Evolutionary conservation across 805 yeast genomes (phyloP).

Genomic region (Candida mattraensis): DNA sequence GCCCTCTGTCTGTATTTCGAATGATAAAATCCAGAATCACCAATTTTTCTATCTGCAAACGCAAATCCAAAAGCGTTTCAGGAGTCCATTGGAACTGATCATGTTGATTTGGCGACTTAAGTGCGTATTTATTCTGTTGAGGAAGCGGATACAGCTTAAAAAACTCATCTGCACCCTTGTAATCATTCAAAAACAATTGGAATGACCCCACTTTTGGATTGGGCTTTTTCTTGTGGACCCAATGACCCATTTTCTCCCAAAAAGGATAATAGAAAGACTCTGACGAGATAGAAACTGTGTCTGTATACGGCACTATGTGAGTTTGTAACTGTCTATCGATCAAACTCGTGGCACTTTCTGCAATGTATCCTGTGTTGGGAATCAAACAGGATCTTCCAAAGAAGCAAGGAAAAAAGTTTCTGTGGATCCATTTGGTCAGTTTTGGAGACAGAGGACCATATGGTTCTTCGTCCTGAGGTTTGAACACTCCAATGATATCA

Average conservation of each 20-base stretch:
- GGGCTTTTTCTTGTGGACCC: constrained; percentile 31
- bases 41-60: constrained; percentile 63
- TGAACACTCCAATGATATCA: constrained; percentile 58
- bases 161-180: constrained; percentile 61
- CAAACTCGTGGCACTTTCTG: constrained; percentile 72
- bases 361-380: constrained; percentile 69
- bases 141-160: constrained; percentile 55
- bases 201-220: constrained; percentile 60
- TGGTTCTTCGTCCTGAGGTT: constrained; percentile 80
- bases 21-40: constrained; percentile 71
- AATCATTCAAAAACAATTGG: constrained; percentile 60
- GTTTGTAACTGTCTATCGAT: constrained; percentile 60
- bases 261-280: constrained; percentile 51
- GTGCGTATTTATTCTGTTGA: constrained; percentile 16
- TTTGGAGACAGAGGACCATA: constrained; percentile 77
- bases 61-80: constrained; percentile 47
- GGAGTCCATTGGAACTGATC: constrained; percentile 53
- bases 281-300: constrained; percentile 49
- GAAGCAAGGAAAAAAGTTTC: constrained; percentile 74
- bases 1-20: constrained; percentile 73
- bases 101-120: constrained; percentile 2
- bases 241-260: constrained; percentile 40
- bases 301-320: constrained; percentile 66
- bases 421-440: constrained; percentile 77
- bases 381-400: constrained; percentile 73